A percentile compares a stretch with the other conserved stretches of the same genome.
These are phyloP conservation scores for Hanseniaspora clermontiae DNA, from an alignment of 805 yeast genomes.

Conservation along the genomic window DNA sequence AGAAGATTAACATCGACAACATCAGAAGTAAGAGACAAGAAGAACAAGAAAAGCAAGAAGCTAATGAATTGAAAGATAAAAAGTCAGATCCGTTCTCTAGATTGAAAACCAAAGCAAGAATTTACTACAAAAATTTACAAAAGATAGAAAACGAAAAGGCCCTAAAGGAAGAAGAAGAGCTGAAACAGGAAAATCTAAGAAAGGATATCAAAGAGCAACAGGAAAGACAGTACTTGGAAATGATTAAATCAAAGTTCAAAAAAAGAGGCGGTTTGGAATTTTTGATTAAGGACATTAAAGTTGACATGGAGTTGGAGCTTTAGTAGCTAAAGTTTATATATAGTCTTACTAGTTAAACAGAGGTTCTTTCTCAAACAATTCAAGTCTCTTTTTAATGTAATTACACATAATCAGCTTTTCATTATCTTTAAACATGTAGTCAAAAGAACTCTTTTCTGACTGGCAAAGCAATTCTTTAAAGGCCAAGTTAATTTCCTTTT, in stretches of 20 bases:
- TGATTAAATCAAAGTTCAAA: conserved; percentile 13
- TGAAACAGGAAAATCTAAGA: conserved; percentile 29
- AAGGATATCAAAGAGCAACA: conserved; percentile 21
- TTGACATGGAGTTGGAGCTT: conserved; percentile 9
- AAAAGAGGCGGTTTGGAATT: conserved; percentile 8
- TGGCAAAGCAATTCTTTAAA: conserved; percentile 7
- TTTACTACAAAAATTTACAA: conserved; percentile 52
- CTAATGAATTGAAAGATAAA: conserved; percentile 28
- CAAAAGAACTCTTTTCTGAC: background rate
- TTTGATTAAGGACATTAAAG: conserved; percentile 12
- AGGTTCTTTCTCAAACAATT: conserved; percentile 3
- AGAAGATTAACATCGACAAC: conserved; percentile 63
- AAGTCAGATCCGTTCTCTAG: conserved; percentile 76
- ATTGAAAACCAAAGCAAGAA: conserved; percentile 73
- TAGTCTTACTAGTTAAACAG: background rate
- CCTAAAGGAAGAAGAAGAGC: conserved; percentile 39
- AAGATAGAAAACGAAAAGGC: conserved; percentile 49
- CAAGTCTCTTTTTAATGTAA: conserved; percentile 10
- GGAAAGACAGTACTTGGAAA: conserved; percentile 12
- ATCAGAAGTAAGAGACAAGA: conserved; percentile 37
- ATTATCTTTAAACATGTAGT: conserved; percentile 1
- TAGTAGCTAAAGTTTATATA: background rate
- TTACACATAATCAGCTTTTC: conserved; percentile 5
- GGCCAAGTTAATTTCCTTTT: conserved; percentile 14
- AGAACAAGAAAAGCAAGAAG: conserved; percentile 44